Evolutionary conservation across 2,329 filamentous ascomycete genomes (phyloP), one percentile per base, ranked within the genome.

Genomic region (Incumbomyces lentus): DNA sequence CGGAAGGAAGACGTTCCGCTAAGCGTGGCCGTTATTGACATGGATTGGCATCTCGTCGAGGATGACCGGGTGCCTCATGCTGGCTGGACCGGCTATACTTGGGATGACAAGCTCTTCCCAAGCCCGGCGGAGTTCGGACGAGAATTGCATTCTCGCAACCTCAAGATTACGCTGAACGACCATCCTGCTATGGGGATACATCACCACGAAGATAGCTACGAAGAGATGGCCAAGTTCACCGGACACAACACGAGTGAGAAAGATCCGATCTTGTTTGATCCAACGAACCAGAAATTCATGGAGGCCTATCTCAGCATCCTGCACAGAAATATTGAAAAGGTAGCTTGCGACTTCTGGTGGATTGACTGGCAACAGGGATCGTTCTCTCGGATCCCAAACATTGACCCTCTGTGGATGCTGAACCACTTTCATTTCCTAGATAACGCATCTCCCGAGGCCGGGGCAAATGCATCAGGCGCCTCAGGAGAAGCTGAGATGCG

Each of bases 361-460:
- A 69, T 81, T 22, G 79, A 82, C 58, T 82, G 78, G 78, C 79
- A 82, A 59, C 79, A 82, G 58, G 79, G 79, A 1, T 62, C 66
- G 2, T 64, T 68, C 47, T 76, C 76, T 1, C 67, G 68, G 30
- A 67, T 80, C 5, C 71, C 69, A 0, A 76, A 76, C 1, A 64
- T 82, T 2, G 79, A 82, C 58, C 79, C 79, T 0, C 63, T 82
- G 0, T 82, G 79, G 78, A 62, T 81, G 18, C 67, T 82, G 16
- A 82, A 82, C 54, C 79, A 82, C 57, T 81, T 74, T 55, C 76
- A 81, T 47, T 82, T 74, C 57, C 62, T 78, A 2, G 75, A 80
- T 52, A 72, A 68, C 49, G 60, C 60, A 4, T 14, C 12, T 2
- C 41, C 41, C 2, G 41, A 44, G 36, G 31, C 41, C 17, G 41